Evolutionary conservation across 495 filamentous ascomycete genomes (phyloP), one percentile per base, ranked within the genome.

Genomic region (Thermochaetoides thermophila): DNA sequence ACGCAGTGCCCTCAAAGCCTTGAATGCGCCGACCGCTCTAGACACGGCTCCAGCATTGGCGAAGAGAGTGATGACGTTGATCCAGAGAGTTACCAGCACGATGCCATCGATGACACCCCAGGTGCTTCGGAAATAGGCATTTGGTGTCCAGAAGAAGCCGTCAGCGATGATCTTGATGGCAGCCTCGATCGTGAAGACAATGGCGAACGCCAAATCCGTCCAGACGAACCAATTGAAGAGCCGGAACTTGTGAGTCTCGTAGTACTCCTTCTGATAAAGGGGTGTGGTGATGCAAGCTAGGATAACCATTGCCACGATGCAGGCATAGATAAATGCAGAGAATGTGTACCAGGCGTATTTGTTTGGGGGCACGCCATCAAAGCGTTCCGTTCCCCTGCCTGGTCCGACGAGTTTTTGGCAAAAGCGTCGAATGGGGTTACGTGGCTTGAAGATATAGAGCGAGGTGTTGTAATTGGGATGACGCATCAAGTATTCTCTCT

Each of bases 51-150:
- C 83, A 35, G 87, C 75, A 26, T 78, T 70, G 45, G 63, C 69
- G 8, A 96, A 59, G 4, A 85, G 77, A 10, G 86, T 83, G 21
- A 73, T 61, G 35, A 99, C 89, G 48, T 86, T 95, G 48, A 93
- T 81, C 89, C 89, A 99, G 5, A 99, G 74, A 0, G 89, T 96
- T 36, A 93, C 55, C 29, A 99, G 65, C 37, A 99, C 89, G 32
- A 96, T 47, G 17, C 80, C 89, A 52, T 99, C 89, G 37, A 99
- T 95, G 35, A 93, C 77, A 17, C 89, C 89, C 89, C 89, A 99
- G 0, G 86, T 87, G 40, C 89, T 81, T 40, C 89, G 74, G 54
- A 94, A 89, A 44, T 91, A 99, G 4, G 89, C 91, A 60, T 99
- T 95, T 0, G 89, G 89, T 0, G 89, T 93, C 74, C 78, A 96